These are phyloP conservation scores for Chionographis japonica DNA, from an alignment of 106 monocot genomes.

Conservation along the genomic window DNA sequence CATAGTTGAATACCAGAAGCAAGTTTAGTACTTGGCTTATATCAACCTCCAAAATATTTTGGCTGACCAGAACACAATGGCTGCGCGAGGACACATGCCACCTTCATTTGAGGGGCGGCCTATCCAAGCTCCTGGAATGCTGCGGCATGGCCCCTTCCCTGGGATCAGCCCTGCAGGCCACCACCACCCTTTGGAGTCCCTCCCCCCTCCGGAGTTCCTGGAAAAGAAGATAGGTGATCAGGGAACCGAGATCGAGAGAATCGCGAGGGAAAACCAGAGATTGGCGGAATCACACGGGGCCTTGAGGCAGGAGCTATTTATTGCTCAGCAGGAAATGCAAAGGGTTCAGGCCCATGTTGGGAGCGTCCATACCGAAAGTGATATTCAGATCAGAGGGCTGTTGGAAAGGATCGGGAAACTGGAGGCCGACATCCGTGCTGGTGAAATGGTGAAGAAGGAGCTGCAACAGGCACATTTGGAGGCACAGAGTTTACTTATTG, in stretches of 20 bases:
- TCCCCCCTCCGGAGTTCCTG: conserved; percentile 34
- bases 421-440: conserved; percentile 56
- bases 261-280: conserved; percentile 59
- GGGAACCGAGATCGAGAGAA: conserved; percentile 51
- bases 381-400: conserved; percentile 54
- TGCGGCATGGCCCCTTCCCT: conserved; percentile 64
- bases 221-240: conserved; percentile 61
- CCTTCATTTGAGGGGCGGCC: conserved; percentile 26
- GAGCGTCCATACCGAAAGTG: conserved; percentile 42
- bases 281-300: conserved; percentile 54
- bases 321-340: conserved; percentile 55
- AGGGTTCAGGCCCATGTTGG: conserved; percentile 41
- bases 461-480: conserved; percentile 63
- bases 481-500: conserved; percentile 35
- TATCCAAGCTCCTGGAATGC: conserved; percentile 59
- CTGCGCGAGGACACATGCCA: conserved; percentile 35
- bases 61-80: conserved; percentile 12
- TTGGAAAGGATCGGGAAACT: conserved; percentile 62
- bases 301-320: conserved; percentile 62
- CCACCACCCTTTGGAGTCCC: conserved; percentile 38
- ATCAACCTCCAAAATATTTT: no score
- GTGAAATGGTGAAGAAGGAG: conserved; percentile 56
- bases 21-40: no score
- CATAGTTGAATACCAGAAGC: no score
- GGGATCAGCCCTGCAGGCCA: conserved; percentile 17